Evolutionary conservation across 1,284 basidiomycete species (phyloP).

Genomic region (Dichomitus squalens): DNA sequence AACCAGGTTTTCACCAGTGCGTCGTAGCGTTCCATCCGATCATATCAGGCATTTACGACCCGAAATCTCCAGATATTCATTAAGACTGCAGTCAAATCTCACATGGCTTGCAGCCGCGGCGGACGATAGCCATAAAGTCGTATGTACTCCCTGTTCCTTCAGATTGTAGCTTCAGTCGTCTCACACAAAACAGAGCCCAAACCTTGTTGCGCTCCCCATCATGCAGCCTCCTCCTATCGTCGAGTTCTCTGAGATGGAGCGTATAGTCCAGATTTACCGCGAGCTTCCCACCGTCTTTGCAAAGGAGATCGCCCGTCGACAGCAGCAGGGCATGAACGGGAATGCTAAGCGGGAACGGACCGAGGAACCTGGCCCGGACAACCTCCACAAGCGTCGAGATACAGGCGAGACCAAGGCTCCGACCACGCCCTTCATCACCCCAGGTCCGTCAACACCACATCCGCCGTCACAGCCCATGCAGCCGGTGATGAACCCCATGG

Average conservation of each 20-base stretch:
- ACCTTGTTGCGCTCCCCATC: conserved; percentile 46
- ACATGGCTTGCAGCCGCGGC: conserved; percentile 66
- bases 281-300: conserved; percentile 62
- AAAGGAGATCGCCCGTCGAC: conserved; percentile 60
- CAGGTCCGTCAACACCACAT: conserved; percentile 23
- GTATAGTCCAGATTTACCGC: conserved; percentile 63
- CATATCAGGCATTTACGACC: conserved; percentile 9
- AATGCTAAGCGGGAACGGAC: conserved; percentile 63
- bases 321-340: conserved; percentile 34
- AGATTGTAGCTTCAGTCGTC: background rate
- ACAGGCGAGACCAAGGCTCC: conserved; percentile 59
- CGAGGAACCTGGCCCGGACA: conserved; percentile 44
- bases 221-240: conserved; percentile 58
- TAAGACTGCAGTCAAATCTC: conserved; percentile 65
- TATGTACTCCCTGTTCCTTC: conserved; percentile 32
- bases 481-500: background rate
- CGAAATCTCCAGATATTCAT: conserved; percentile 47
- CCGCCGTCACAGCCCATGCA: conserved; percentile 15
- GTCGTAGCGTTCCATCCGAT: conserved; percentile 29
- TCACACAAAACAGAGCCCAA: conserved; percentile 21
- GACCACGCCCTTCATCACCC: conserved; percentile 24
- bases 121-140: conserved; percentile 52
- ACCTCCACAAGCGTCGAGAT: conserved; percentile 65
- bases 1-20: conserved; percentile 59
- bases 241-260: conserved; percentile 53